Evolutionary conservation across 208 protist genomes (phyloP), one percentile per base, ranked within the genome.

Genomic region (Leishmania guyanensis): DNA sequence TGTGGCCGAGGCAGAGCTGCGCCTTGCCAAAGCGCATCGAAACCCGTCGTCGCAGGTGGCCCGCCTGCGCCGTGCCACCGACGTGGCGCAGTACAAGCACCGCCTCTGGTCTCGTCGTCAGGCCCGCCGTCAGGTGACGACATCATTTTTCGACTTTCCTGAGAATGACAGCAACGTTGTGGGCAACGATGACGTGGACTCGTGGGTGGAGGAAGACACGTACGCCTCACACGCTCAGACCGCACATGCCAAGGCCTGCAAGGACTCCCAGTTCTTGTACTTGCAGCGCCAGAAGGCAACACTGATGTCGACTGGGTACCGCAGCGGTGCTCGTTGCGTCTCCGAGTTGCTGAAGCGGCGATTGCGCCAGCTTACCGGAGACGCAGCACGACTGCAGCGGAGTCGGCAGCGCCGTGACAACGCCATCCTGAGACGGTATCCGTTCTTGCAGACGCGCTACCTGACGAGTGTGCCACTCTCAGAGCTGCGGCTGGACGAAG

Each of bases 231-330:
- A 88, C 48, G 77, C 82, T 0, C 77, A 71, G 22, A 62, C 69
- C 29, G 86, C 83, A 48, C 69, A 68, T 66, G 39, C 54, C 9
- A 73, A 78, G 43, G 79, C 83, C 1, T 78, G 56, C 9, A 88
- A 71, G 29, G 89, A 93, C 82, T 76, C 88, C 33, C 88, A 90
- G 75, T 94, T 91, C 65, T 76, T 94, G 12, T 89, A 81, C 71
- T 76, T 94, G 69, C 88, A 92, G 70, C 74, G 71, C 5, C 78
- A 88, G 69, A 88, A 89, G 79, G 79, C 62, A 26, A 12, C 36
- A 9, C 58, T 90, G 46, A 76, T 69, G 68, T 77, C 78, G 1
- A 81, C 83, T 2, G 78, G 81, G 10, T 46, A 77, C 50, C 64
- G 66, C 62, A 70, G 78, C 16, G 87, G 68, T 29, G 75, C 74